Evolutionary conservation across 2,329 filamentous ascomycete genomes (phyloP).

Genomic region (Alternaria angustiovoidea): DNA sequence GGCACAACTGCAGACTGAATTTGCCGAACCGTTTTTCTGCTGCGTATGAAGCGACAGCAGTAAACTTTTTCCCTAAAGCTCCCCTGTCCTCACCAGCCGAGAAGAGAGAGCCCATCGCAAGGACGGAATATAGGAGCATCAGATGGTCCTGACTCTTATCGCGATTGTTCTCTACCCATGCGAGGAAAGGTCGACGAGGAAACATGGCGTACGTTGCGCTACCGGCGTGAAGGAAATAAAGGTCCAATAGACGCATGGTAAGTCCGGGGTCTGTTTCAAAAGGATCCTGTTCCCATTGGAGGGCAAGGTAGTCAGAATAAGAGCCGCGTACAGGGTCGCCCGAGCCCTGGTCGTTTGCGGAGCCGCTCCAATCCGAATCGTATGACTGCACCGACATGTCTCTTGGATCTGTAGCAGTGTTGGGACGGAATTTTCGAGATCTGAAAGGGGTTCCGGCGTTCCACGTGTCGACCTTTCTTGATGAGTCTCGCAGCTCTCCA

Average conservation of each 20-base stretch:
- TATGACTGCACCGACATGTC: conserved; percentile 47
- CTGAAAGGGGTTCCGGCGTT: conserved; percentile 38
- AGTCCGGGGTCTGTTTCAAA: conserved; percentile 59
- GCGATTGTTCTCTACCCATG: conserved; percentile 61
- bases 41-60: conserved; percentile 66
- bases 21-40: conserved; percentile 60
- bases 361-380: conserved; percentile 47
- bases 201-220: conserved; percentile 65
- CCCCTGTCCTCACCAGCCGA: conserved; percentile 57
- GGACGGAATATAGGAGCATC: conserved; percentile 68
- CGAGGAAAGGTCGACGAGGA: conserved; percentile 61
- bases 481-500: conserved; percentile 41
- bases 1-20: conserved; percentile 70
- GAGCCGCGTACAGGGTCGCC: conserved; percentile 40
- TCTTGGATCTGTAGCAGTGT: conserved; percentile 32
- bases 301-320: conserved; percentile 44
- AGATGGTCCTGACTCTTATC: conserved; percentile 63
- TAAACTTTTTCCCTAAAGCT: conserved; percentile 58
- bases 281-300: conserved; percentile 63
- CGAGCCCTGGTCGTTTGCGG: conserved; percentile 37
- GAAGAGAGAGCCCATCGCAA: conserved; percentile 66
- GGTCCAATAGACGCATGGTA: conserved; percentile 61
- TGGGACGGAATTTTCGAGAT: conserved; percentile 36
- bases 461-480: conserved; percentile 39
- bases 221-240: conserved; percentile 67